These are phyloP conservation scores for Lepidium campestre DNA, from an alignment of 441 rosid genomes.

Conservation along the genomic window DNA sequence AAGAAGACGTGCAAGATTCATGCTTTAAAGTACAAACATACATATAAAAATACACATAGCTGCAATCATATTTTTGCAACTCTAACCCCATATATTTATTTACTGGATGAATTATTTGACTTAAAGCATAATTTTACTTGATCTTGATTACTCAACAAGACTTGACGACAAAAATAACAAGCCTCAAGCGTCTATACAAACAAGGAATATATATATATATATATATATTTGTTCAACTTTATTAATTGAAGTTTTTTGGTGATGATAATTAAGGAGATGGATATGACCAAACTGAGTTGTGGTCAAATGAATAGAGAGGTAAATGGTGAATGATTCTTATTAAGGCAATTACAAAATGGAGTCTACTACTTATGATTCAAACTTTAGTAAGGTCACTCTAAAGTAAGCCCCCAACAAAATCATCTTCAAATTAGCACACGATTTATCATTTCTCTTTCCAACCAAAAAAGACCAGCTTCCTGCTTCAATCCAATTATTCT, in stretches of 20 bases:
- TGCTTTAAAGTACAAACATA: too few species aligned
- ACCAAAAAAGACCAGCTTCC: constrained; percentile 6
- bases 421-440: constrained; percentile 34
- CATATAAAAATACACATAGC: background rate
- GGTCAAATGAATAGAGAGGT: constrained; percentile 19
- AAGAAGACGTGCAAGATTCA: background rate
- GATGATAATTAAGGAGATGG: background rate
- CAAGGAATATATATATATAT: too few species aligned
- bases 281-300: constrained; percentile 21
- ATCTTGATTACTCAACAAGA: constrained; percentile 15
- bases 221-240: background rate
- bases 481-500: constrained; percentile 1
- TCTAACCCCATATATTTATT: constrained; percentile 2
- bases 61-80: constrained; percentile 7
- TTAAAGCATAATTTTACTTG: constrained; percentile 22
- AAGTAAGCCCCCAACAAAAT: constrained; percentile 33
- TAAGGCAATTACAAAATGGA: constrained; percentile 21
- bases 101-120: constrained; percentile 17
- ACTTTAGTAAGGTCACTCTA: constrained; percentile 27
- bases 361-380: constrained; percentile 26
- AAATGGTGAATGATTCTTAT: constrained; percentile 17
- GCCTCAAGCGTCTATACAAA: too few species aligned
- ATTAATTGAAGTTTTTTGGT: too few species aligned
- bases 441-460: constrained; percentile 31
- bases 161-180: background rate